Base-by-base conservation (phyloP, 768 basidiomycete genomes). In the Dendrothele bispora region DNA sequence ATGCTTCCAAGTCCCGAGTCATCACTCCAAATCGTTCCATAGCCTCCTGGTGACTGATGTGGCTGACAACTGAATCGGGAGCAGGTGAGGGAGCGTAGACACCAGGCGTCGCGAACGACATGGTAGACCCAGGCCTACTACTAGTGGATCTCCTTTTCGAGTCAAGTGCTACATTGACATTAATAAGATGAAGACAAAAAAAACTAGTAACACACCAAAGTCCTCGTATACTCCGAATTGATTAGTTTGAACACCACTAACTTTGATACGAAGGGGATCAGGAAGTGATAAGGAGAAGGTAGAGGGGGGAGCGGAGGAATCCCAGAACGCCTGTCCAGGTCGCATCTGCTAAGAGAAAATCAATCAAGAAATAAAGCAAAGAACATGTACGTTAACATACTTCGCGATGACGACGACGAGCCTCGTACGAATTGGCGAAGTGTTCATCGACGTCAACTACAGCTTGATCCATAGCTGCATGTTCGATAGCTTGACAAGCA, bases 401-500 rank as follows among this genome's bases (percentile, higher is more conserved):
- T 75, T 95, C 93, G 47, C 92, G 81, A 62, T 98, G 93, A 39
- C 88, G 84, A 48, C 89, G 82, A 45, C 97, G 80, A 38, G 78
- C 75, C 27, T 93, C 88, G 59, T 94, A 97, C 8, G 93, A 88
- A 21, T 80, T 53, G 2, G 80, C 75, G 51, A 99, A 91, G 20
- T 82, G 85, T 52, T 95, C 93, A 62, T 99, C 97, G 6, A 97
- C 89, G 58, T 98, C 97, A 3, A 83, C 79, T 43, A 92, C 81
- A 6, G 95, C 95, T 49, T 92, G 83, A 58, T 98, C 95, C 89
- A 97, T 97, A 1, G 97, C 97, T 5, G 95, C 95, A 58, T 92
- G 95, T 69, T 98, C 94, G 53, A 99, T 95, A 7, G 93, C 91
- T 45, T 82, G 79, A 61, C 95, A 98, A 14, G 95, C 95, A 38